phyloP scores from a whole-genome alignment of 192 early-diverging fungal species.

The Entophlyctis luteolus region DNA sequence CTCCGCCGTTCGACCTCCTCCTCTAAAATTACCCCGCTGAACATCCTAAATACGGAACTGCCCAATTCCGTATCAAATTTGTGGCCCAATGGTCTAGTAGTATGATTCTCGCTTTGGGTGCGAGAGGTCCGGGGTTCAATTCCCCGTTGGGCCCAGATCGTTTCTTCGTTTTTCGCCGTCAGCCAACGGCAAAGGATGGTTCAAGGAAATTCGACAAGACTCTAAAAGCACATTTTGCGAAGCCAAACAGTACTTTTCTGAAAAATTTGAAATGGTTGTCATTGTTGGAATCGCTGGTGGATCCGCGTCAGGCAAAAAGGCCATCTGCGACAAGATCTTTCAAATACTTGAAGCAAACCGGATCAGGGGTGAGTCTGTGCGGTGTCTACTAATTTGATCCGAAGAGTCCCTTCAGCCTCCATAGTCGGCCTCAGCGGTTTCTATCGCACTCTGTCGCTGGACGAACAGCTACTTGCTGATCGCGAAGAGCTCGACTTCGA shows the following conservation, averaged over 20 bases:
- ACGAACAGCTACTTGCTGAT: slow-evolving; percentile 15
- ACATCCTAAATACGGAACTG: too few species aligned
- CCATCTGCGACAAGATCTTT: slow-evolving; percentile 44
- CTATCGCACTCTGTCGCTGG: slow-evolving; percentile 29
- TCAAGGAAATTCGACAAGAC: too few species aligned
- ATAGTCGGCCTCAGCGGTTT: slow-evolving; percentile 36
- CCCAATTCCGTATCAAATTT: too few species aligned
- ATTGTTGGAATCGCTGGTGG: slow-evolving; percentile 54
- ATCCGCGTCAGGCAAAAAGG: slow-evolving; percentile 44
- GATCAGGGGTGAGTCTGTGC: background rate
- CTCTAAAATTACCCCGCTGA: too few species aligned
- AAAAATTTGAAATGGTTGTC: slow-evolving; percentile 44
- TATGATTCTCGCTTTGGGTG: too few species aligned
- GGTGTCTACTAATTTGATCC: background rate
- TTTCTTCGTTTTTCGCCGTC: background rate
- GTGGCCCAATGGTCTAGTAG: too few species aligned
- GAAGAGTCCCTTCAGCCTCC: background rate
- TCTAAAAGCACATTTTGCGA: background rate
- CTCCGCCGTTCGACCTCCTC: too few species aligned
- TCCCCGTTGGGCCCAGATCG: background rate
- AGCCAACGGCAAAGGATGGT: too few species aligned
- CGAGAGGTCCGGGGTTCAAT: too few species aligned
- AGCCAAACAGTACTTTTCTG: too few species aligned
- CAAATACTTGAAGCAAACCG: slow-evolving; percentile 18
- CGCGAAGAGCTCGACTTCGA: slow-evolving; percentile 45